Conservation (phyloP, 352 stramenopile genomes). For the Phytophthora sansomeana region DNA sequence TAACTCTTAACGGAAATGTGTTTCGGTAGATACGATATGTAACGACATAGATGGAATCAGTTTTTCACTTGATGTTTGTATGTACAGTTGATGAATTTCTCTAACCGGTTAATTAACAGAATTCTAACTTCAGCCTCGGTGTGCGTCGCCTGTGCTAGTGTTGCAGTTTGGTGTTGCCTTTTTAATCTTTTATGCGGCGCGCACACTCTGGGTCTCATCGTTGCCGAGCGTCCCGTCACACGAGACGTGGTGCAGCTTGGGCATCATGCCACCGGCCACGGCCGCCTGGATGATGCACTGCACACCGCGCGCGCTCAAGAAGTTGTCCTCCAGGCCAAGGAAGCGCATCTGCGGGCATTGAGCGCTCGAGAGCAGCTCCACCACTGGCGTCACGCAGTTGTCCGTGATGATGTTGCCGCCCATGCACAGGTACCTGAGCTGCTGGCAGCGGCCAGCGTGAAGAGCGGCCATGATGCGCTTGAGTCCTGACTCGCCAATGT, state of each 20-base stretch:
- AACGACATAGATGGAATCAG: too few relatives aligned
- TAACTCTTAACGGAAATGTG: too few relatives aligned
- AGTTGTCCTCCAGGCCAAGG: constrained; percentile 84
- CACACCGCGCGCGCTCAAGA: constrained; percentile 76
- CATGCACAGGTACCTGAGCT: constrained; percentile 88
- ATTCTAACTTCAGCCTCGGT: constrained; percentile 32
- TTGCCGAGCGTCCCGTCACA: constrained; percentile 48
- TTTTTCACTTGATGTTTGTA: constrained; percentile 19
- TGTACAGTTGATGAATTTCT: constrained; percentile 25
- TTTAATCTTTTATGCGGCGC: constrained; percentile 28
- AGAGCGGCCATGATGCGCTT: constrained; percentile 79
- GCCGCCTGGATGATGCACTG: constrained; percentile 82
- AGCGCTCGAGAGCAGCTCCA: constrained; percentile 65
- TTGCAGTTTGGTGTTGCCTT: too few relatives aligned
- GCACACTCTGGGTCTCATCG: constrained; percentile 33
- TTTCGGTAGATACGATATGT: too few relatives aligned
- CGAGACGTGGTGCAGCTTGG: constrained; percentile 81
- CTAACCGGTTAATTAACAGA: constrained; percentile 41
- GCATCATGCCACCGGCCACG: constrained; percentile 83
- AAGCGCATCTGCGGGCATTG: constrained; percentile 81
- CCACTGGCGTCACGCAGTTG: constrained; percentile 76
- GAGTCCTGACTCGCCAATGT: constrained; percentile 79
- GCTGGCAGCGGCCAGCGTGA: constrained; percentile 48
- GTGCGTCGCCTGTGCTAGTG: constrained; percentile 8
- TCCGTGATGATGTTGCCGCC: constrained; percentile 89